phyloP scores from a whole-genome alignment of 129 eudicot species.

The Artemisia tridentata region DNA sequence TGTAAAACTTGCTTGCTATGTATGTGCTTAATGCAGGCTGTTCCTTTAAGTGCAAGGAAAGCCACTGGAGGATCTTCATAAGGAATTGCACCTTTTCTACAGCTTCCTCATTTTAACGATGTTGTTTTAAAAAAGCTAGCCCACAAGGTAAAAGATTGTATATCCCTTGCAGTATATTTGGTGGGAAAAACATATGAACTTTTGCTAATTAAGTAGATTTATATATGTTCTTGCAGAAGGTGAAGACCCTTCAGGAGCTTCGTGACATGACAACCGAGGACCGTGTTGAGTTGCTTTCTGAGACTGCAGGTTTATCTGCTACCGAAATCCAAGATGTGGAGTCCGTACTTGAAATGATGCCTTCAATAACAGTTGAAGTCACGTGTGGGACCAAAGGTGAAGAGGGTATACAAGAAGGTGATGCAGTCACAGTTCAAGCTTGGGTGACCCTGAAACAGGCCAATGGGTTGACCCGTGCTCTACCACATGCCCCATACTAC shows the following conservation, averaged over 20 bases:
- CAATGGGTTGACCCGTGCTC: slow-evolving; percentile 70
- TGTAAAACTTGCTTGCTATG: not conserved
- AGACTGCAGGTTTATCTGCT: slow-evolving; percentile 58
- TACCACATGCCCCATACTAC: slow-evolving; percentile 83
- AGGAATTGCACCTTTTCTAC: slow-evolving; percentile 83
- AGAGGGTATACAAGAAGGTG: slow-evolving; percentile 96
- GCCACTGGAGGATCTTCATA: slow-evolving; percentile 68
- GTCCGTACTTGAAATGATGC: slow-evolving; percentile 77
- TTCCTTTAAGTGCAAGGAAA: slow-evolving; percentile 87
- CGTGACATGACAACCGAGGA: slow-evolving; percentile 63
- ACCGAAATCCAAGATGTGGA: slow-evolving; percentile 70
- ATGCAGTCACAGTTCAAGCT: slow-evolving; percentile 71
- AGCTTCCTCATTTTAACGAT: slow-evolving; percentile 90
- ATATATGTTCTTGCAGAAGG: slow-evolving; percentile 48
- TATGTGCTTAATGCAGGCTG: slow-evolving; percentile 62
- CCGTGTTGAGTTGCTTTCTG: slow-evolving; percentile 69
- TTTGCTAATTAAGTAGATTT: not conserved
- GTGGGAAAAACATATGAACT: not conserved
- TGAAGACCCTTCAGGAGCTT: slow-evolving; percentile 67
- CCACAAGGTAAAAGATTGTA: slow-evolving; percentile 57
- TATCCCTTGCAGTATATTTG: not conserved
- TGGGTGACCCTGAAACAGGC: slow-evolving; percentile 73
- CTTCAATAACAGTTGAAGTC: slow-evolving; percentile 61
- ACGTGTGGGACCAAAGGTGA: slow-evolving; percentile 94
- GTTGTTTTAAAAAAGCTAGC: slow-evolving; percentile 63